A percentile compares a stretch with the other conserved stretches of the same genome.
Conservation (phyloP, 1,284 basidiomycete genomes). For the Microbotryomycetes sp. region DNA sequence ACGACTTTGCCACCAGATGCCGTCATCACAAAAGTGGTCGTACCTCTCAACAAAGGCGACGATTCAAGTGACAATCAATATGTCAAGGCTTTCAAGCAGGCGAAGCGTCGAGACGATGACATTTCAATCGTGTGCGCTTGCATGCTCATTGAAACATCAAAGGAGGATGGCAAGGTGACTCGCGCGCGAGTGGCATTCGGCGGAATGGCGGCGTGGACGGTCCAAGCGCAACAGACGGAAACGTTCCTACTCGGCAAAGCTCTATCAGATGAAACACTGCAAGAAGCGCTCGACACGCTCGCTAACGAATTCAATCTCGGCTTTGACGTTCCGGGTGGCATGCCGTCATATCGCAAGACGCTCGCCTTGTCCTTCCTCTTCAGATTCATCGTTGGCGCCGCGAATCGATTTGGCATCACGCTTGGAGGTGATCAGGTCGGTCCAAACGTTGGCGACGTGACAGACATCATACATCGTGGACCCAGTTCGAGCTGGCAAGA, state of each 20-base stretch:
- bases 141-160: constrained; percentile 26
- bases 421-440: constrained; percentile 33
- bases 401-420: constrained; percentile 24
- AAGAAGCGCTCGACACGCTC: constrained; percentile 21
- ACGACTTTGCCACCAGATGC: constrained; percentile 40
- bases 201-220: constrained; percentile 40
- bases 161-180: constrained; percentile 19
- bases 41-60: constrained; percentile 22
- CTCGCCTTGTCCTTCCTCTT: constrained; percentile 43
- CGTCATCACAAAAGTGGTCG: constrained; percentile 37
- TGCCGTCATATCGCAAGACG: constrained; percentile 42
- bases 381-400: constrained; percentile 39
- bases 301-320: constrained; percentile 39
- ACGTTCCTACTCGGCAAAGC: constrained; percentile 33
- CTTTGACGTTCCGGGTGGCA: constrained; percentile 43
- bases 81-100: constrained; percentile 42
- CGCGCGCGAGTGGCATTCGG: constrained; percentile 41
- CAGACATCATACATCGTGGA: constrained; percentile 31
- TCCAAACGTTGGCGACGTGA: constrained; percentile 20
- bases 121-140: constrained; percentile 44
- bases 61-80: constrained; percentile 30
- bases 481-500: constrained; percentile 29
- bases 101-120: constrained; percentile 44
- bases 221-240: constrained; percentile 28
- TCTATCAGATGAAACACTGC: constrained; percentile 17